Conservation (phyloP, 805 yeast genomes). For the Grigorovia humatica region DNA sequence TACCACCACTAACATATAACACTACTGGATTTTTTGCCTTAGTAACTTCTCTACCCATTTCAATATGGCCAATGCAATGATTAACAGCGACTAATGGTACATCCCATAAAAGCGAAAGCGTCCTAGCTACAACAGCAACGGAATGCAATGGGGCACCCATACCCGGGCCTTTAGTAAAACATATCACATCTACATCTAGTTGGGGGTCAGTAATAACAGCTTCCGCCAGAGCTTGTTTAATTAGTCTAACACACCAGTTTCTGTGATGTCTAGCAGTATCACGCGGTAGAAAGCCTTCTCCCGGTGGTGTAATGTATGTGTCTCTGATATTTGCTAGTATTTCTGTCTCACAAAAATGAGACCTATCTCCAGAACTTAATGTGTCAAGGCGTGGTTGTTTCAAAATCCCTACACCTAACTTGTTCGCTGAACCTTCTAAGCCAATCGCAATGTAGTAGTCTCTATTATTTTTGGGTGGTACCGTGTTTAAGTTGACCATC, state of each 20-base stretch:
- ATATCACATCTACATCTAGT: slow-evolving; percentile 63
- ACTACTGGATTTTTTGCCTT: slow-evolving; percentile 98
- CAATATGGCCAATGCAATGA: slow-evolving; percentile 97
- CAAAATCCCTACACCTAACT: slow-evolving; percentile 87
- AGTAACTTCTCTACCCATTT: slow-evolving; percentile 97
- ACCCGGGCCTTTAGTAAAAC: slow-evolving; percentile 98
- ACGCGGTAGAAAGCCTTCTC: slow-evolving; percentile 93
- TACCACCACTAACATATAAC: slow-evolving; percentile 94
- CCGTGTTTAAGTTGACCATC: slow-evolving; percentile 25
- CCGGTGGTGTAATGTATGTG: slow-evolving; percentile 93
- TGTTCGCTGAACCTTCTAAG: slow-evolving; percentile 94
- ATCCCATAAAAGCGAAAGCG: slow-evolving; percentile 68
- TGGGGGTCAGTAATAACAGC: slow-evolving; percentile 37
- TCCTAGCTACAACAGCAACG: slow-evolving; percentile 86
- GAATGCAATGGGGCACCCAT: slow-evolving; percentile 98
- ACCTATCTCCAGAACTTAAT: slow-evolving; percentile 38
- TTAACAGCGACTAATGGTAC: slow-evolving; percentile 89
- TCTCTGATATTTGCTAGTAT: slow-evolving; percentile 87
- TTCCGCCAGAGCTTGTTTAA: slow-evolving; percentile 54
- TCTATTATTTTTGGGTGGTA: slow-evolving; percentile 23
- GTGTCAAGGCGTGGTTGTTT: slow-evolving; percentile 41
- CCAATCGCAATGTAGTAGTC: slow-evolving; percentile 67
- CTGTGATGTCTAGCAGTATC: slow-evolving; percentile 96
- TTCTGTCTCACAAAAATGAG: slow-evolving; percentile 51
- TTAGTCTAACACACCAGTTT: slow-evolving; percentile 81